These are phyloP conservation scores for Bryum argenteum DNA, from an alignment of 225 moss, liverwort and hornwort species.

Conservation along the genomic window DNA sequence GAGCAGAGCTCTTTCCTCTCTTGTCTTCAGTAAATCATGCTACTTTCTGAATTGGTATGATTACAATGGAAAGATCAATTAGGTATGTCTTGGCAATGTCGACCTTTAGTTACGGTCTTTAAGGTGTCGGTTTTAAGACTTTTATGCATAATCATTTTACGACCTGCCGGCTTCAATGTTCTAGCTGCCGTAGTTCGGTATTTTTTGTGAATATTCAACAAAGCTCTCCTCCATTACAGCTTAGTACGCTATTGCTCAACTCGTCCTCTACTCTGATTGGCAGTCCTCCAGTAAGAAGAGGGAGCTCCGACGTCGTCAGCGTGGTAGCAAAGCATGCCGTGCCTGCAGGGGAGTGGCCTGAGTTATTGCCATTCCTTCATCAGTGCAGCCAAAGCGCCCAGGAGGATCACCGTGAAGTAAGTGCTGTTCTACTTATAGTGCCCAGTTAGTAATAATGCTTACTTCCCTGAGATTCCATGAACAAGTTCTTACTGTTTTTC, in stretches of 20 bases:
- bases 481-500: constrained; percentile 24
- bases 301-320: constrained; percentile 95
- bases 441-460: neutral
- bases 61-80: neutral
- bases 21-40: neutral
- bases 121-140: constrained; percentile 1
- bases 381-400: constrained; percentile 94
- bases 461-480: neutral
- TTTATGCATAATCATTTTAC: neutral
- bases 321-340: constrained; percentile 98
- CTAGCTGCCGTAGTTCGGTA: neutral
- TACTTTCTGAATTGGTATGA: neutral
- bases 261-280: constrained; percentile 19
- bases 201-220: neutral
- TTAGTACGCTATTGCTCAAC: neutral
- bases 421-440: constrained; percentile 14
- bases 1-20: neutral
- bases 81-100: neutral
- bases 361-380: constrained; percentile 91
- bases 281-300: constrained; percentile 87
- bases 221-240: constrained; percentile 1
- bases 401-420: constrained; percentile 98
- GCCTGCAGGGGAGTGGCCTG: constrained; percentile 96
- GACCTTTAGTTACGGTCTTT: neutral
- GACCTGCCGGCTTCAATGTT: neutral